Base-by-base conservation (phyloP, 108 stramenopile genomes). In the Parietichytrium sp. region DNA sequence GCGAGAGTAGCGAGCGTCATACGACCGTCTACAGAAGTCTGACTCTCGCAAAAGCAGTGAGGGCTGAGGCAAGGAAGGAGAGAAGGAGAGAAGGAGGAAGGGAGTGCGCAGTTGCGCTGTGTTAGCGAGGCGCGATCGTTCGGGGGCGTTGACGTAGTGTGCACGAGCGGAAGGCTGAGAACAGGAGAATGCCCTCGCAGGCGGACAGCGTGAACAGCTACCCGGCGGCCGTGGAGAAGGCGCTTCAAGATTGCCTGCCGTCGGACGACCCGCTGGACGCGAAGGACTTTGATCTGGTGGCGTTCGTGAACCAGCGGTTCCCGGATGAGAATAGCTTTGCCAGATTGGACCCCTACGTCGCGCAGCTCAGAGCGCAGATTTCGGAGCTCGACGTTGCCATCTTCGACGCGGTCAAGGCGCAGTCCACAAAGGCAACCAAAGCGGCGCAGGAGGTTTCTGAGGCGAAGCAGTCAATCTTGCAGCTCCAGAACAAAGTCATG, bases 391-490 rank as follows among this genome's bases (percentile, higher is more conserved):
- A 89, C 36, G 54, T 82, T n/a, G 86, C 88, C 16, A 78, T 90
- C 42, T 86, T 85, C 16, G 52, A 80, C 25, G 88, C 90, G 20
- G 89, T 90, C 8, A 81, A 88, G 79, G 72, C 83, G 10, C 90
- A 90, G 51, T 85, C 87, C 48, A 51, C 55, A 42, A 84, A 84
- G 12, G 89, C 87, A 18, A 48, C 82, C 26, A 84, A 82, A 27
- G 89, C 90, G n/a, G 38, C 82, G 31, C 79, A 82, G 87, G 89
- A 90, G 49, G 81, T 90, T n/a, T 81, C 26, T 16, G 89, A 89
- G 47, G 90, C 90, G 13, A 84, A 83, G 50, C 78, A 48, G 20
- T 80, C 85, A 31, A 87, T 90, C 27, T 25, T 27, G 48, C 89
- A 90, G 53, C 84, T 90, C 3, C 86, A 89, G 13, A 79, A 31